Base-by-base conservation (phyloP, 78 protist species). In the Dictyostelium intermedium region DNA sequence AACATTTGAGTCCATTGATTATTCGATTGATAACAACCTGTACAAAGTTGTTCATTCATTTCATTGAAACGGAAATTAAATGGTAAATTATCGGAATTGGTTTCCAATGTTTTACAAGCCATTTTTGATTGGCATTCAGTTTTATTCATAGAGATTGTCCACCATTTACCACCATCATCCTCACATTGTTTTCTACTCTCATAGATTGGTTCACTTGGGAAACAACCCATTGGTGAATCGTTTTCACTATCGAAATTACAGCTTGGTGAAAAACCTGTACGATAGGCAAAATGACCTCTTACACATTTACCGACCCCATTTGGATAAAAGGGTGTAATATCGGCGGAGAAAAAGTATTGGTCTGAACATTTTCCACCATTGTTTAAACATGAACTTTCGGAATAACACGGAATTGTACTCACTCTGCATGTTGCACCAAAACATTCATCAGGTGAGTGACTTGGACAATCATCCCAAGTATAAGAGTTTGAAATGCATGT, bases 151-250 rank as follows among this genome's bases (percentile, higher is more conserved):
- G 91, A 37, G 11, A 69, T 72, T 10, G 43, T 1, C 91, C 91
- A 85, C 91, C 91, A 85, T 35, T n/a, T 35, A 84, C 41, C 50
- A 18, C 50, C 32, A 11, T 7, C 18, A n/a, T 41, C 27, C 6
- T 20, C 41, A 53, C 35, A 34, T 20, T 14, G 27, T 18, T 2
- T 4, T 18, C 35, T 32, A 9, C 3, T 2, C 0, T 13, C 2
- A n/a, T 43, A 16, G 35, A 9, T 14, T 72, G 79, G 79, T 3
- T 11, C 5, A 72, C 20, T 30, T 72, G 23, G 0, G 41, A 84
- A 30, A 41, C 91, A 85, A 18, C 91, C 91, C 91, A 63, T 73
- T 70, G 91, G 91, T 32, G 91, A 85, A 41, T 85, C 91, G 5
- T 85, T 70, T 66, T 85, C 91, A 27, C 2, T 41, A 4, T 50